These are phyloP conservation scores for Pseudogymnoascus sp. DNA, from an alignment of 2,329 filamentous ascomycete species.

Conservation along the genomic window DNA sequence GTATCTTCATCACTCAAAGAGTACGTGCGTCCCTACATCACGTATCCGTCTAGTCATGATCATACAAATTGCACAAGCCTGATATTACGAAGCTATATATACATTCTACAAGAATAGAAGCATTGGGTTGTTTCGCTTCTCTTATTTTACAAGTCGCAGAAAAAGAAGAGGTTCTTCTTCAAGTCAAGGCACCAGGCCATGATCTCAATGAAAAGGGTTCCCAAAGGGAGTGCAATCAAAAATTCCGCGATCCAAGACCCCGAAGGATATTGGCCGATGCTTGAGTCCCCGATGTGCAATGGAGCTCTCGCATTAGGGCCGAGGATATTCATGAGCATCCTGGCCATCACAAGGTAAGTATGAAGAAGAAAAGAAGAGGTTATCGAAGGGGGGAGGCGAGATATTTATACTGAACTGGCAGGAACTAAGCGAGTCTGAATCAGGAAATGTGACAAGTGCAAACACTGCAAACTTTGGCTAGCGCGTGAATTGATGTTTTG, in stretches of 20 bases:
- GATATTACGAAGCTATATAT: not conserved
- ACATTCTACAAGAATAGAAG: not conserved
- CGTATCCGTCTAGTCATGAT: not conserved
- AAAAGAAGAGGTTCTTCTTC: constrained; percentile 17
- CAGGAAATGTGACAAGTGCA: not conserved
- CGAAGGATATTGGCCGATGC: constrained; percentile 42
- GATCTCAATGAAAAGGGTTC: constrained; percentile 22
- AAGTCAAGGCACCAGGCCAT: constrained; percentile 13
- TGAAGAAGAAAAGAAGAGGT: constrained; percentile 16
- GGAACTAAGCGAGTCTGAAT: constrained; percentile 6
- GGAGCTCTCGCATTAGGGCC: constrained; percentile 42
- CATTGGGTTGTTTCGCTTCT: not conserved
- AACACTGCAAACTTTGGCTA: constrained; percentile 2
- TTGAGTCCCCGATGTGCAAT: constrained; percentile 47
- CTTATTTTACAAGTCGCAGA: not conserved
- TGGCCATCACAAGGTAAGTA: constrained; percentile 20
- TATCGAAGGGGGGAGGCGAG: not conserved
- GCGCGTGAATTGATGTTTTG: not conserved
- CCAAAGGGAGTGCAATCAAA: constrained; percentile 36
- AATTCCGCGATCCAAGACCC: constrained; percentile 43
- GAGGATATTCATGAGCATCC: constrained; percentile 14
- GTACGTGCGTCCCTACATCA: not conserved
- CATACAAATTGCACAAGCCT: not conserved
- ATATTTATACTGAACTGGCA: constrained; percentile 2
- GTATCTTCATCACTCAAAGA: not conserved